phyloP scores from a whole-genome alignment of 768 basidiomycete genomes.

The Pisolithus tinctorius region DNA sequence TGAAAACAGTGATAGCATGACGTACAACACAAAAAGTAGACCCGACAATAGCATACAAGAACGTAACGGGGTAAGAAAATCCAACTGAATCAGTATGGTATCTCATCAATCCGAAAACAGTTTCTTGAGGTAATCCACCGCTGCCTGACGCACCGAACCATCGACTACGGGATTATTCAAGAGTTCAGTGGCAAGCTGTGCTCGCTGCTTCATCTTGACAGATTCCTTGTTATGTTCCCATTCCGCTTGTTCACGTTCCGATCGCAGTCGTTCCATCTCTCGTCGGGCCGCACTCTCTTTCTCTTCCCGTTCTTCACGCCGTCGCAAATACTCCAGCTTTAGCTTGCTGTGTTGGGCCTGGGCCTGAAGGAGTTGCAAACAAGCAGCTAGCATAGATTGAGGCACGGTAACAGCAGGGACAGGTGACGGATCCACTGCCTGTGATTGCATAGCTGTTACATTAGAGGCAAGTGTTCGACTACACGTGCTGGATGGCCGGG shows the following conservation, averaged over 20 bases:
- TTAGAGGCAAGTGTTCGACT: constrained; percentile 7
- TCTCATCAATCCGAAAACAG: constrained; percentile 37
- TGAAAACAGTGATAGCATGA: no score
- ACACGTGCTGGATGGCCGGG: constrained; percentile 14
- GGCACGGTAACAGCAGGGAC: constrained; percentile 43
- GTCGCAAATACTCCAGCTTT: constrained; percentile 61
- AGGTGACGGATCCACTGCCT: constrained; percentile 32
- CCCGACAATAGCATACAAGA: neutral
- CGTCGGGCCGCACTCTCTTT: constrained; percentile 44
- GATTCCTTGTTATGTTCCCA: constrained; percentile 47
- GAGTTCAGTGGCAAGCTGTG: constrained; percentile 61
- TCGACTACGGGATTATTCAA: constrained; percentile 54
- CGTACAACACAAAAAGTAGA: neutral
- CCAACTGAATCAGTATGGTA: constrained; percentile 5
- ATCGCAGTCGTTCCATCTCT: constrained; percentile 46
- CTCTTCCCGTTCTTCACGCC: constrained; percentile 66
- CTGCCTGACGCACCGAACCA: constrained; percentile 55
- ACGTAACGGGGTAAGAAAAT: neutral
- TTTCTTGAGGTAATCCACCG: constrained; percentile 66
- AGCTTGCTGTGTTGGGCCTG: constrained; percentile 65
- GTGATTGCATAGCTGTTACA: constrained; percentile 10
- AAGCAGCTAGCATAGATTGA: constrained; percentile 50
- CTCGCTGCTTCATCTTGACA: constrained; percentile 51
- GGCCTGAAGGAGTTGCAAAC: constrained; percentile 54
- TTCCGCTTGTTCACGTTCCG: constrained; percentile 52